These are phyloP conservation scores for Pezicula neosporulosa DNA, from an alignment of 2,329 filamentous ascomycete species.

Conservation along the genomic window DNA sequence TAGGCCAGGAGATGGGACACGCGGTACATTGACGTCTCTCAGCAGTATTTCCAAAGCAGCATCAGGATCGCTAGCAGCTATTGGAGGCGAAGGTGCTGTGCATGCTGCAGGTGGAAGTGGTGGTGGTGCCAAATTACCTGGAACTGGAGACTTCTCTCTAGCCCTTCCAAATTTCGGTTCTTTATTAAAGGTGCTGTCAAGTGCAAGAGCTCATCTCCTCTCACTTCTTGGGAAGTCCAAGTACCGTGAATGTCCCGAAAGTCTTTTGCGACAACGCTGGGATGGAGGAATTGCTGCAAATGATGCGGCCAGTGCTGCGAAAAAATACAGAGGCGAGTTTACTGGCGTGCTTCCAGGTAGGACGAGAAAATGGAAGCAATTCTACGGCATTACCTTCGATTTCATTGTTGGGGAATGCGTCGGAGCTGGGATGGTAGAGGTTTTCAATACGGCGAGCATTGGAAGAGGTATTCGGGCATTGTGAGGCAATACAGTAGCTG, in stretches of 20 bases:
- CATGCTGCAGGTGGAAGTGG: constrained; percentile 56
- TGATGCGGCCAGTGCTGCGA: constrained; percentile 41
- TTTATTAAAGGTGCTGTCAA: constrained; percentile 62
- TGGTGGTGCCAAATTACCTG: constrained; percentile 24
- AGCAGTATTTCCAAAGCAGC: constrained; percentile 61
- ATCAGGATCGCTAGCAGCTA: constrained; percentile 64
- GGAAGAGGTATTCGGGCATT: constrained; percentile 57
- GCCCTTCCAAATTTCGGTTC: constrained; percentile 65
- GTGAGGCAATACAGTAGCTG: background rate
- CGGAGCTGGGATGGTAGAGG: constrained; percentile 65
- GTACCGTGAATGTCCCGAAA: constrained; percentile 61
- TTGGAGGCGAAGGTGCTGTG: constrained; percentile 65
- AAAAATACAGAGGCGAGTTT: constrained; percentile 52
- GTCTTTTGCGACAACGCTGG: constrained; percentile 63
- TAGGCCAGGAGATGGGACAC: constrained; percentile 33
- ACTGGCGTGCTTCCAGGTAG: constrained; percentile 54
- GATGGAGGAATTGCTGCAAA: constrained; percentile 58
- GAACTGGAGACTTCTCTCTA: constrained; percentile 42
- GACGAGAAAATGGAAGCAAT: constrained; percentile 68
- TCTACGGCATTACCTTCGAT: constrained; percentile 66
- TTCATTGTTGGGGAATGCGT: constrained; percentile 71
- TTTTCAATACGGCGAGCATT: constrained; percentile 74
- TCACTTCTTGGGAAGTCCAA: constrained; percentile 54
- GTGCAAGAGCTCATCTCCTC: constrained; percentile 58
- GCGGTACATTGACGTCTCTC: constrained; percentile 54